Evolutionary conservation across 495 filamentous ascomycete genomes (phyloP).

Genomic region (Neohortaea acidophila): DNA sequence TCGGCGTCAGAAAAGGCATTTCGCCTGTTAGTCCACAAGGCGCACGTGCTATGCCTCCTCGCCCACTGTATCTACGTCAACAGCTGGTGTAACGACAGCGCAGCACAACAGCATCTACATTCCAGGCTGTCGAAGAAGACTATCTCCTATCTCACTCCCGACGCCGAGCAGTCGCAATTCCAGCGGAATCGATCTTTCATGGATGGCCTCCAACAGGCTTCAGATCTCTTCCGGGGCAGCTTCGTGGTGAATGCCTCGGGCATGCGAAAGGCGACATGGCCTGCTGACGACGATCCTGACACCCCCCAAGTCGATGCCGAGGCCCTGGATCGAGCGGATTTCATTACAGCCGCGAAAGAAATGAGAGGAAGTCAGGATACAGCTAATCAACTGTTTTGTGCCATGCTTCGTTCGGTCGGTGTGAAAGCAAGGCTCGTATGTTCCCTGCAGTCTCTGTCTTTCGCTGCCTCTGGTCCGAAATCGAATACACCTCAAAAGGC

Average conservation of each 20-base stretch:
- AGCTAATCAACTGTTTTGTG: constrained; percentile 80
- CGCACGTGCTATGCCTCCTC: constrained; percentile 69
- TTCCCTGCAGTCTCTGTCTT: constrained; percentile 73
- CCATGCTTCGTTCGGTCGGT: constrained; percentile 58
- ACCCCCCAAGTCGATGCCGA: constrained; percentile 39
- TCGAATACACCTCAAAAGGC: constrained; percentile 30
- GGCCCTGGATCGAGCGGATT: constrained; percentile 49
- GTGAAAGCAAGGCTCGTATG: constrained; percentile 81
- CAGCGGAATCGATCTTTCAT: constrained; percentile 55
- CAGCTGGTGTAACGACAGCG: constrained; percentile 70
- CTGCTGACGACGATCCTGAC: constrained; percentile 41
- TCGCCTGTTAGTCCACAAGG: constrained; percentile 67
- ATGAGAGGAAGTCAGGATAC: constrained; percentile 72
- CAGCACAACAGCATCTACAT: constrained; percentile 41
- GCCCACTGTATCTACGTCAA: constrained; percentile 62
- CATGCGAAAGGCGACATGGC: constrained; percentile 56
- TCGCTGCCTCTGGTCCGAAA: constrained; percentile 43
- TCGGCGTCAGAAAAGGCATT: constrained; percentile 53
- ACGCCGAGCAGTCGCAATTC: constrained; percentile 50
- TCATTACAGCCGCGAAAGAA: constrained; percentile 46
- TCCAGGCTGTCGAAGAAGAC: constrained; percentile 45
- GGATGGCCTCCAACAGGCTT: constrained; percentile 57
- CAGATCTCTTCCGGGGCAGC: constrained; percentile 45
- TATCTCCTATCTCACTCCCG: constrained; percentile 46
- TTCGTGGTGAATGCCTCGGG: constrained; percentile 60